Percentiles rank a stretch among this genome's conserved stretches.
Evolutionary conservation across 192 early-diverging fungal species (phyloP).

Genomic region (Coemansia interrupta): DNA sequence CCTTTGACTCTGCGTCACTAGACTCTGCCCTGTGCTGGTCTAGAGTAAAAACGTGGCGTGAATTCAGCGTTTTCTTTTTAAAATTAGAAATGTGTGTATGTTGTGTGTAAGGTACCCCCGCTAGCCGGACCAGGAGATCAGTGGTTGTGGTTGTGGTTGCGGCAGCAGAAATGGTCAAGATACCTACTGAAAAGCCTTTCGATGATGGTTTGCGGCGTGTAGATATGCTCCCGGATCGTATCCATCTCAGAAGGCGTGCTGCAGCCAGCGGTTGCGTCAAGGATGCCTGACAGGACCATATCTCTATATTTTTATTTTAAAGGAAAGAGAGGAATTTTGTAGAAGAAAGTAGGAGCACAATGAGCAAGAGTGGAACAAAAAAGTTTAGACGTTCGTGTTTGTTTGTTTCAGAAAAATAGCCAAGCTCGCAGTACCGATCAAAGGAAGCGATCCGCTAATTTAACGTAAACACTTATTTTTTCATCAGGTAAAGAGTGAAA

Average conservation of each 20-base stretch:
- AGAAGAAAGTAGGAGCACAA: neutral
- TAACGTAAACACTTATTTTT: neutral
- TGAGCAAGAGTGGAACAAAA: neutral
- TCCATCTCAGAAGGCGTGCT: constrained; percentile 13
- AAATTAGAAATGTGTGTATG: too few species aligned
- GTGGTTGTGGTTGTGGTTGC: too few species aligned
- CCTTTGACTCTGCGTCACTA: neutral
- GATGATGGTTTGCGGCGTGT: constrained; percentile 33
- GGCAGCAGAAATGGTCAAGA: too few species aligned
- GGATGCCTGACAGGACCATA: constrained; percentile 3
- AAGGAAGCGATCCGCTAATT: neutral
- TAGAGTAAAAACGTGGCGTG: neutral
- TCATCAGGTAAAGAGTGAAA: too few species aligned
- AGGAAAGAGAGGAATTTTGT: neutral
- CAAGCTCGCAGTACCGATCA: too few species aligned
- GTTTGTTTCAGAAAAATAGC: neutral
- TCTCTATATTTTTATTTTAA: neutral
- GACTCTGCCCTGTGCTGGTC: neutral
- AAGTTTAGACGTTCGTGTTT: neutral
- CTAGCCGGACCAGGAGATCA: too few species aligned
- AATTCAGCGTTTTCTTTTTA: too few species aligned
- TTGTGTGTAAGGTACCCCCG: too few species aligned
- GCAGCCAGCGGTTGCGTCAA: neutral
- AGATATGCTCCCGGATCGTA: constrained; percentile 22
- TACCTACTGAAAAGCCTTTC: constrained; percentile 37